A percentile compares a stretch with the other conserved stretches of the same genome.
Conservation (phyloP, 2,329 filamentous ascomycete genomes). For the Claviceps fusiformis region DNA sequence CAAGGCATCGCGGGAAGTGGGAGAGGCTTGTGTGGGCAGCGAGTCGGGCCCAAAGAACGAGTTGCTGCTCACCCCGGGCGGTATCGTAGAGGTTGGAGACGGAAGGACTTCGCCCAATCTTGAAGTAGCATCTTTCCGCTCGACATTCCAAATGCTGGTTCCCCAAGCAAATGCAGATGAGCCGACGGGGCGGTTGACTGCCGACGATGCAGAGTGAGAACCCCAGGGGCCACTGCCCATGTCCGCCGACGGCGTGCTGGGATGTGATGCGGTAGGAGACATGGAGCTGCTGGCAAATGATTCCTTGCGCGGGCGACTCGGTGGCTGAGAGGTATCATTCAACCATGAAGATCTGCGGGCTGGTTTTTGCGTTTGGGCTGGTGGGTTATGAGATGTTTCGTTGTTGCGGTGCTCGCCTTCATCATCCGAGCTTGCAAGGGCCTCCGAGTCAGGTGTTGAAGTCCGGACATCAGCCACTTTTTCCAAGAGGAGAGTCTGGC, state of each 20-base stretch:
- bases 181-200: conserved; percentile 31
- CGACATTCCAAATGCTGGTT: conserved; percentile 71
- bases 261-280: conserved; percentile 68
- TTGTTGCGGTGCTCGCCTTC: conserved; percentile 59
- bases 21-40: conserved; percentile 33
- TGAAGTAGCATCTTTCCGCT: conserved; percentile 65
- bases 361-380: conserved; percentile 41
- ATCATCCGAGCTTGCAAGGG: conserved; percentile 86
- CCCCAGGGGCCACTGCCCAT: conserved; percentile 38
- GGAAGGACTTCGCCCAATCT: conserved; percentile 61
- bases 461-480: conserved; percentile 62
- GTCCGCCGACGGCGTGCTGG: conserved; percentile 64
- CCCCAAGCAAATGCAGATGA: conserved; percentile 49
- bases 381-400: conserved; percentile 30
- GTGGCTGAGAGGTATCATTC: conserved; percentile 59
- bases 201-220: conserved; percentile 34
- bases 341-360: conserved; percentile 71
- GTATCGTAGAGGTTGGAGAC: conserved; percentile 54
- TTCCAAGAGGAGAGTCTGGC: conserved; percentile 54
- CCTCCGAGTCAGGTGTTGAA: conserved; percentile 88
- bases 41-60: conserved; percentile 37
- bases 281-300: conserved; percentile 67
- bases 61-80: conserved; percentile 26
- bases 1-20: conserved; percentile 36
- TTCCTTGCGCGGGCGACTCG: conserved; percentile 54